These are phyloP conservation scores for Myxozyma sirexii DNA, from an alignment of 805 yeast genomes.

Conservation along the genomic window DNA sequence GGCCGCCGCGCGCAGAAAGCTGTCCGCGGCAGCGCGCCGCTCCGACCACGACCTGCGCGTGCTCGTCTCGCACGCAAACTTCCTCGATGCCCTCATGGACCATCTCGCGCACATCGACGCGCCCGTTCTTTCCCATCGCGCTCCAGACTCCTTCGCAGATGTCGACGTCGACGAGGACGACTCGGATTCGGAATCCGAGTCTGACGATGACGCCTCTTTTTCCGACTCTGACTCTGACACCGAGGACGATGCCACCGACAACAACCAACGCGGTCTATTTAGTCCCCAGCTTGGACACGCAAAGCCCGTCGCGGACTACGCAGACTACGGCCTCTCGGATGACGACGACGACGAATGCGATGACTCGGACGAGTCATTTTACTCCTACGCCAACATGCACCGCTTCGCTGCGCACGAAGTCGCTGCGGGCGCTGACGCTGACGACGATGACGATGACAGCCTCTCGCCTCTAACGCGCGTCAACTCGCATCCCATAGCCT, in stretches of 20 bases:
- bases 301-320: neutral
- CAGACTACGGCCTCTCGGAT: neutral
- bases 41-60: slow-evolving; percentile 59
- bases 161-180: slow-evolving; percentile 44
- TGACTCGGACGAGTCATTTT: slow-evolving; percentile 32
- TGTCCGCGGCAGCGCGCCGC: slow-evolving; percentile 62
- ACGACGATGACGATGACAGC: slow-evolving; percentile 6
- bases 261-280: neutral
- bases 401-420: neutral
- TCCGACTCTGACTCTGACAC: neutral
- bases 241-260: neutral
- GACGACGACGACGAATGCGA: slow-evolving; percentile 35
- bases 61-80: slow-evolving; percentile 70
- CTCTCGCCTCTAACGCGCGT: slow-evolving; percentile 20
- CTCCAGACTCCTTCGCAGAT: slow-evolving; percentile 29
- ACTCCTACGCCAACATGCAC: slow-evolving; percentile 21
- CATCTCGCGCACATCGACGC: slow-evolving; percentile 36
- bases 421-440: neutral
- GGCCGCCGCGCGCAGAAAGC: slow-evolving; percentile 62
- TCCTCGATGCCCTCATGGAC: slow-evolving; percentile 67
- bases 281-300: neutral
- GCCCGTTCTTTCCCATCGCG: slow-evolving; percentile 18
- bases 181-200: slow-evolving; percentile 40
- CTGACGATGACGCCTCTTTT: slow-evolving; percentile 35
- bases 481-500: slow-evolving; percentile 8